Percentiles rank a stretch among this genome's conserved stretches.
Conservation (phyloP, 805 yeast genomes). For the Starmerella davenportii region DNA sequence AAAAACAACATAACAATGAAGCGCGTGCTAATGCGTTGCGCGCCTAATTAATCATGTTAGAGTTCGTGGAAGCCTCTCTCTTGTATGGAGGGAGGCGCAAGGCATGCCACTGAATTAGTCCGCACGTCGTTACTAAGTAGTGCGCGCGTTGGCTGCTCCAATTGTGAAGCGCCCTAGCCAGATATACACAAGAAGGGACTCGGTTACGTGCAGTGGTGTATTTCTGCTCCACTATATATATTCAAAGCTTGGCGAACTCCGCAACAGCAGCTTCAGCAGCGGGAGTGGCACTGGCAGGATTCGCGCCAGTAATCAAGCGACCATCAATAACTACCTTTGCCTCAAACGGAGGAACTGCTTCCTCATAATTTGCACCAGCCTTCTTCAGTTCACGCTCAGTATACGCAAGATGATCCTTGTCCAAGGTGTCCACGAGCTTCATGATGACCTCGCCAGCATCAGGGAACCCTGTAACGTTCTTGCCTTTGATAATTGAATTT, state of each 20-base stretch:
- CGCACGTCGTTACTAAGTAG: no score
- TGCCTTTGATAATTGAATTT: constrained; percentile 32
- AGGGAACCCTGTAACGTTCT: constrained; percentile 43
- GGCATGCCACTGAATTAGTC: no score
- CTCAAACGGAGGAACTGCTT: constrained; percentile 28
- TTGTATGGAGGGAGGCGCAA: no score
- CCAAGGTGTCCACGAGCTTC: constrained; percentile 20
- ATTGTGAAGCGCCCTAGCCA: no score
- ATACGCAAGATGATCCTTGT: constrained; percentile 21
- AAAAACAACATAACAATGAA: no score
- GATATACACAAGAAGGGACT: no score
- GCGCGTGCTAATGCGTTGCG: no score
- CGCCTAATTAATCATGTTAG: no score
- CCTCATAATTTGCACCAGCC: constrained; percentile 29
- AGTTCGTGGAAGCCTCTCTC: no score
- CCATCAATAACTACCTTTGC: constrained; percentile 33
- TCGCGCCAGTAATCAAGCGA: constrained; percentile 44
- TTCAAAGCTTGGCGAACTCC: constrained; percentile 4
- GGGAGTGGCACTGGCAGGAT: constrained; percentile 39
- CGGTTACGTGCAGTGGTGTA: no score
- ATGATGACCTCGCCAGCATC: constrained; percentile 32
- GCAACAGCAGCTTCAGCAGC: constrained; percentile 29
- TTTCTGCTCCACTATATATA: no score
- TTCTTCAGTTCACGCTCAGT: constrained; percentile 23
- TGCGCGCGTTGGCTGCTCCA: no score